Conservation (phyloP, 1,284 basidiomycete genomes). For the Meira nashicola region DNA sequence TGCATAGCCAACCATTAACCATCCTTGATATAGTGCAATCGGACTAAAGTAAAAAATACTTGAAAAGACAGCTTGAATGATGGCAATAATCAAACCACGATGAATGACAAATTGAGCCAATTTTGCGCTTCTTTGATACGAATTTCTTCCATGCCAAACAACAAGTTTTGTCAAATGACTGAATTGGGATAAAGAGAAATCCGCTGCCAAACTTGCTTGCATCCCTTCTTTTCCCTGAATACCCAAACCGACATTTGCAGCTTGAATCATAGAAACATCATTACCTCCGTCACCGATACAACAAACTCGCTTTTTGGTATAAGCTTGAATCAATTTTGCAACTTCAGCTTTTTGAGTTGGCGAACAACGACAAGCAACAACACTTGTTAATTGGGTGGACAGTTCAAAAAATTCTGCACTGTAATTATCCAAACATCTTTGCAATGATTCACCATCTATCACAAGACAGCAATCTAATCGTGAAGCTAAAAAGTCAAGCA, state of each 20-base stretch:
- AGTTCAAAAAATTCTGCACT: slow-evolving; percentile 91
- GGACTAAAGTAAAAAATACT: slow-evolving; percentile 98
- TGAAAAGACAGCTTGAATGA: slow-evolving; percentile 84
- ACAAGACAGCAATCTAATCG: slow-evolving; percentile 96
- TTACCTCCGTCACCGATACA: slow-evolving; percentile 96
- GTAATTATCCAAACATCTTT: slow-evolving; percentile 72
- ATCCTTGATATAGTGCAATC: slow-evolving; percentile 95
- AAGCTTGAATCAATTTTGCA: slow-evolving; percentile 79
- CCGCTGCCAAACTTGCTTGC: slow-evolving; percentile 93
- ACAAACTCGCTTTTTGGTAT: slow-evolving; percentile 90
- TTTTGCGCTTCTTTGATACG: slow-evolving; percentile 94
- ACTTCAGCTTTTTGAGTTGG: slow-evolving; percentile 99
- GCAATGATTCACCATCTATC: slow-evolving; percentile 95
- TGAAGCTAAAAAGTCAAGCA: slow-evolving; percentile 89
- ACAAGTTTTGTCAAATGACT: slow-evolving; percentile 88
- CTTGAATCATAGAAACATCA: slow-evolving; percentile 94
- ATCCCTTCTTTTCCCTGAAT: slow-evolving; percentile 99
- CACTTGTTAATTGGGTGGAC: slow-evolving; percentile 88
- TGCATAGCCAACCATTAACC: slow-evolving; percentile 91
- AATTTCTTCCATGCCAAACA: slow-evolving; percentile 94
- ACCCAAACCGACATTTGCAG: slow-evolving; percentile 87
- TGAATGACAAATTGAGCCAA: slow-evolving; percentile 98
- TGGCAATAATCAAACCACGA: slow-evolving; percentile 84
- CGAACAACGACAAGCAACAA: slow-evolving; percentile 95
- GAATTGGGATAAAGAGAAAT: slow-evolving; percentile 97